These are phyloP conservation scores for Parasarocladium wereldwijsianum DNA, from an alignment of 2,329 filamentous ascomycete genomes.

Conservation along the genomic window DNA sequence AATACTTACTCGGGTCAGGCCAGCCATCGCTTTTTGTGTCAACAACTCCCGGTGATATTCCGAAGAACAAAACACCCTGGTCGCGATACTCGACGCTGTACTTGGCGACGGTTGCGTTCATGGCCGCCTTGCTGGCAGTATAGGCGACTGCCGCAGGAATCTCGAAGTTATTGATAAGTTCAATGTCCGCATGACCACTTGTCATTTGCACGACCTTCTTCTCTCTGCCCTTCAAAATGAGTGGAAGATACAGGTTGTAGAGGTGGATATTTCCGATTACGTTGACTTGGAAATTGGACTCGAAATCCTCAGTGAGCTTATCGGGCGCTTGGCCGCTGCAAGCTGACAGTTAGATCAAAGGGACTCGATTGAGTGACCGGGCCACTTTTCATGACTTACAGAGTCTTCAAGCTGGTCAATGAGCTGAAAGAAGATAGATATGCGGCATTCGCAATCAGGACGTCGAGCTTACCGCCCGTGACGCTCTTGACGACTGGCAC, in stretches of 20 bases:
- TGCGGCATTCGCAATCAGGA: constrained; percentile 33
- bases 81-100: constrained; percentile 4
- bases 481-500: constrained; percentile 8
- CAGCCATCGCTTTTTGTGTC: too few species aligned
- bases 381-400: constrained; percentile 16
- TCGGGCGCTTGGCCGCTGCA: not conserved
- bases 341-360: not conserved
- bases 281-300: constrained; percentile 19
- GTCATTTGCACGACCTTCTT: constrained; percentile 38
- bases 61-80: constrained; percentile 9
- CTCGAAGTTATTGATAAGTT: constrained; percentile 18
- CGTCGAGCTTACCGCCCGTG: constrained; percentile 26
- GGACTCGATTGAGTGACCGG: not conserved
- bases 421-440: constrained; percentile 13
- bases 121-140: constrained; percentile 5
- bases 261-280: constrained; percentile 24
- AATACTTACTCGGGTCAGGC: too few species aligned
- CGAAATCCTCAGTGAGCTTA: not conserved
- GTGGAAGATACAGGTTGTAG: constrained; percentile 27
- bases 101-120: constrained; percentile 5
- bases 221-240: constrained; percentile 27
- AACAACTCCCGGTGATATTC: not conserved
- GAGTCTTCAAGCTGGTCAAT: constrained; percentile 16
- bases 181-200: constrained; percentile 27
- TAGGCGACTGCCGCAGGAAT: constrained; percentile 1